Conservation (phyloP, 768 basidiomycete species). For the Russula griseocarnosa region DNA sequence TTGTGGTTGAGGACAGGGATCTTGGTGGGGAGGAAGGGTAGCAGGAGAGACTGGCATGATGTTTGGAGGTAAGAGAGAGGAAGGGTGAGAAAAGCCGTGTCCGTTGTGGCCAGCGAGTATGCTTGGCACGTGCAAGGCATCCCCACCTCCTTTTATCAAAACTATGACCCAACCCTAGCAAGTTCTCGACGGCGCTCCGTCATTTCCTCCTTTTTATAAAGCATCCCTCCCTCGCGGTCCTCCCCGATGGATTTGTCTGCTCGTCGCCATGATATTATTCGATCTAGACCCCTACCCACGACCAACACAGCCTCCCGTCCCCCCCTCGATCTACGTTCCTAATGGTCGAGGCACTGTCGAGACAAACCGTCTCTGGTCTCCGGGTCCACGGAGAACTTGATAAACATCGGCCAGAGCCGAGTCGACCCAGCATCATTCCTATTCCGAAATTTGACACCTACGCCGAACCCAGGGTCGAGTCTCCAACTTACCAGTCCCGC, state of each 20-base stretch:
- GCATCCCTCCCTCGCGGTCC: not conserved
- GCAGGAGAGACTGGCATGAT: slow-evolving; percentile 21
- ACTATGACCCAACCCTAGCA: not conserved
- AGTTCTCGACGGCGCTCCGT: not conserved
- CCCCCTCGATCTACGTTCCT: not conserved
- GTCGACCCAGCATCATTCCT: not conserved
- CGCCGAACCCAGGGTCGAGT: slow-evolving; percentile 1
- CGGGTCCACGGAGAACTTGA: slow-evolving; percentile 3
- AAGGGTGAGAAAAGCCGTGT: not conserved
- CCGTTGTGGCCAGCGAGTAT: not conserved
- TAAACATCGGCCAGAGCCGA: slow-evolving; percentile 7
- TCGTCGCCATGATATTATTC: not conserved
- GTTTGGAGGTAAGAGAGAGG: not conserved
- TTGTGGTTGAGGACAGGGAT: slow-evolving; percentile 18
- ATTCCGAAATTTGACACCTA: slow-evolving; percentile 4
- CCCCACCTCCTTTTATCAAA: not conserved
- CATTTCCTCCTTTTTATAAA: not conserved
- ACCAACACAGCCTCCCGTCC: not conserved
- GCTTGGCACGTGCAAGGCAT: slow-evolving; percentile 15
- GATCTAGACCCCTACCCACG: not conserved
- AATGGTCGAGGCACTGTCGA: not conserved
- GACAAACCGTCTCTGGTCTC: not conserved
- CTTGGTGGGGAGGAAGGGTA: slow-evolving; percentile 20
- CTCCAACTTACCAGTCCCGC: not conserved
- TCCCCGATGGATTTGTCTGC: not conserved